These are phyloP conservation scores for Pseudophaeomoniella oleicola DNA, from an alignment of 2,329 filamentous ascomycete species.

Conservation along the genomic window DNA sequence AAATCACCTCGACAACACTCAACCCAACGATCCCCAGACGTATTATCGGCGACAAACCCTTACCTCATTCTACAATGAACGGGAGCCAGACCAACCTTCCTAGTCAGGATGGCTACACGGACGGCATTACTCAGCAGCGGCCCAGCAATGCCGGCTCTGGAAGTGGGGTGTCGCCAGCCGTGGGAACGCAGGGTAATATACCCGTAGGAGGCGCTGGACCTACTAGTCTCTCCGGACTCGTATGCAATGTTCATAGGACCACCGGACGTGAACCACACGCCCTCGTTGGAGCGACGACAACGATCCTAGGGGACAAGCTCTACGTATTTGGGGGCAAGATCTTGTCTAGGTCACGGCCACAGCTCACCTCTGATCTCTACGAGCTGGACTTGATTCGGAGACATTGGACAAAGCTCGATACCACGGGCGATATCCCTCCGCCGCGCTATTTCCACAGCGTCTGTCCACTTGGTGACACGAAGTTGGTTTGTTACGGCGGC, in stretches of 20 bases:
- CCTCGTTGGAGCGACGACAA: conserved; percentile 87
- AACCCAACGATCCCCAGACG: too few species aligned
- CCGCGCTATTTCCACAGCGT: conserved; percentile 96
- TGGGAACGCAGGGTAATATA: not conserved
- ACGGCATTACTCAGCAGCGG: not conserved
- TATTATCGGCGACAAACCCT: too few species aligned
- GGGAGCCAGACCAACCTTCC: conserved; percentile 13
- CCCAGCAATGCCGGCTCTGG: not conserved
- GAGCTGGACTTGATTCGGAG: conserved; percentile 81
- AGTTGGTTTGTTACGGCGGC: conserved; percentile 93
- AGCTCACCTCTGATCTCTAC: conserved; percentile 80
- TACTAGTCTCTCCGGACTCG: conserved; percentile 50
- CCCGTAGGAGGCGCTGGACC: conserved; percentile 22
- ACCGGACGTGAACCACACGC: conserved; percentile 85
- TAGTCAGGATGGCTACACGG: conserved; percentile 4
- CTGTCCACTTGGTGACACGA: conserved; percentile 83
- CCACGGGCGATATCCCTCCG: conserved; percentile 70
- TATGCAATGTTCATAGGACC: conserved; percentile 61
- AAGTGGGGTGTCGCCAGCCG: not conserved
- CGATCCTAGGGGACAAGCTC: conserved; percentile 84
- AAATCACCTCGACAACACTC: too few species aligned
- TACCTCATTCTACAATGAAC: too few species aligned
- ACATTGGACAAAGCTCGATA: conserved; percentile 85
- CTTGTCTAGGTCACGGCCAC: conserved; percentile 68
- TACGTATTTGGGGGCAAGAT: conserved; percentile 92